Evolutionary conservation across 1,284 basidiomycete species (phyloP).

Genomic region (Xerocomus nothofagi): DNA sequence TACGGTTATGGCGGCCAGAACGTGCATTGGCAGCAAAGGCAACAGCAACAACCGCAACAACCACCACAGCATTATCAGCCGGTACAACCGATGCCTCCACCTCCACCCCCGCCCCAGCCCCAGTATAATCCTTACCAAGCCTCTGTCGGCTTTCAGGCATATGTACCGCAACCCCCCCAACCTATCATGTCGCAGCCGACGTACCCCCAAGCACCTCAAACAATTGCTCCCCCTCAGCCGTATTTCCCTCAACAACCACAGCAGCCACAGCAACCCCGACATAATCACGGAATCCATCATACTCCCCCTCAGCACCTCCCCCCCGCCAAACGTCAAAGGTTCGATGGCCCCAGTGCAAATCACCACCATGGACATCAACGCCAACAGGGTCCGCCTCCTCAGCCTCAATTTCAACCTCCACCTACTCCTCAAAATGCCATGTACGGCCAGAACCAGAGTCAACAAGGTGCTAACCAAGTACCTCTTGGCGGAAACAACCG

Average conservation of each 20-base stretch:
- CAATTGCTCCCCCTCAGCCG: conserved; percentile 39
- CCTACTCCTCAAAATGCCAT: conserved; percentile 50
- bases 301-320: conserved; percentile 68
- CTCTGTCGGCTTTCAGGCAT: conserved; percentile 63
- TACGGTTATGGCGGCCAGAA: conserved; percentile 74
- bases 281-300: conserved; percentile 56
- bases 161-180: conserved; percentile 59
- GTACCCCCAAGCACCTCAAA: conserved; percentile 37
- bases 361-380: conserved; percentile 45
- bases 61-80: conserved; percentile 48
- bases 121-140: conserved; percentile 79
- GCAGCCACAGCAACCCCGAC: conserved; percentile 47
- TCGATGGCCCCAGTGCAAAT: conserved; percentile 67
- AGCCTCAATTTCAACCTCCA: conserved; percentile 48
- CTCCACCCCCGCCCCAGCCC: conserved; percentile 54
- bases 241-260: conserved; percentile 47
- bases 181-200: conserved; percentile 43
- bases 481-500: conserved; percentile 45
- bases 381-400: conserved; percentile 29
- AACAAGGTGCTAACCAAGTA: conserved; percentile 45
- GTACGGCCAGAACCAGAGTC: conserved; percentile 38
- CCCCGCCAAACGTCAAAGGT: conserved; percentile 81
- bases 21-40: conserved; percentile 63
- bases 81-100: conserved; percentile 51
- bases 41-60: conserved; percentile 46